These are phyloP conservation scores for Lactuca sativa DNA, from an alignment of 129 eudicot genomes.

Conservation along the genomic window DNA sequence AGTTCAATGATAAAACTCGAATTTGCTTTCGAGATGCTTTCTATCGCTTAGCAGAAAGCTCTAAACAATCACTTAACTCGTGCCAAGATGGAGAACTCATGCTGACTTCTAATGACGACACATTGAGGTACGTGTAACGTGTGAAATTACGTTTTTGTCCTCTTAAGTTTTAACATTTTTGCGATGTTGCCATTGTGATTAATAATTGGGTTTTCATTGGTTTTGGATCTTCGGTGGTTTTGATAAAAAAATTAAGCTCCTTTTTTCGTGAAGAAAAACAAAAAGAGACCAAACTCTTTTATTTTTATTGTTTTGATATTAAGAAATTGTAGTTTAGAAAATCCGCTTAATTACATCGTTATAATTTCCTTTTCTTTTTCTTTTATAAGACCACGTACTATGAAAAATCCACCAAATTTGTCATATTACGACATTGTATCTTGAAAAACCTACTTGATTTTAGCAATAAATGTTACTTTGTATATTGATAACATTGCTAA, in stretches of 20 bases:
- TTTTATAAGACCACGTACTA: too few species aligned
- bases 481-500: too few species aligned
- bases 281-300: too few species aligned
- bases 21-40: constrained; percentile 79
- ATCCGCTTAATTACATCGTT: too few species aligned
- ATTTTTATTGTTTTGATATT: too few species aligned
- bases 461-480: too few species aligned
- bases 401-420: too few species aligned
- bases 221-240: neutral
- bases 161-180: neutral
- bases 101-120: constrained; percentile 30
- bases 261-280: neutral
- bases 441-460: too few species aligned
- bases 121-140: constrained; percentile 36
- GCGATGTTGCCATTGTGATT: constrained; percentile 1
- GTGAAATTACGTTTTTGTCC: neutral
- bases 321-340: too few species aligned
- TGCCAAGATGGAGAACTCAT: constrained; percentile 34
- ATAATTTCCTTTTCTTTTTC: too few species aligned
- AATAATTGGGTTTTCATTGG: neutral
- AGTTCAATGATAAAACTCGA: constrained; percentile 66
- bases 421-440: too few species aligned
- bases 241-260: neutral
- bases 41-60: constrained; percentile 79
- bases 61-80: constrained; percentile 36